A percentile compares a stretch with the other conserved stretches of the same genome.
These are phyloP conservation scores for Ogataea thermomethanolica DNA, from an alignment of 805 yeast species.

Conservation along the genomic window DNA sequence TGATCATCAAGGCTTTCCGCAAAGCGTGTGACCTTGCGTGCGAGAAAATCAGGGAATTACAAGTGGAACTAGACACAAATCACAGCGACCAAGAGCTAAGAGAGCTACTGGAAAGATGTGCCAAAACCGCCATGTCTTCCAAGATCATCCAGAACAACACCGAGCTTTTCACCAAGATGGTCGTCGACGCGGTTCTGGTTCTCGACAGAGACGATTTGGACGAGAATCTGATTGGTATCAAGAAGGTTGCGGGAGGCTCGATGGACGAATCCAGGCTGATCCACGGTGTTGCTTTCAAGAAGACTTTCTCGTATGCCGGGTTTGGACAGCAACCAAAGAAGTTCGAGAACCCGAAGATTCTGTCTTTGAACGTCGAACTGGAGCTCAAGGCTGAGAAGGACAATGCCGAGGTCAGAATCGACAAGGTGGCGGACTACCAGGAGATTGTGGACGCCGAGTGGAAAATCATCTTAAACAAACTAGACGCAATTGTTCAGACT, in stretches of 20 bases:
- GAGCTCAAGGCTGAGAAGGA: slow-evolving; percentile 98
- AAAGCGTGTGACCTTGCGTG: slow-evolving; percentile 78
- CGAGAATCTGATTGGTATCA: slow-evolving; percentile 88
- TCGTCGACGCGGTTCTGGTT: slow-evolving; percentile 88
- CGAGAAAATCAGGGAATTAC: slow-evolving; percentile 65
- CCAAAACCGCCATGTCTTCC: slow-evolving; percentile 96
- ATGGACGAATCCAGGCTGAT: slow-evolving; percentile 89
- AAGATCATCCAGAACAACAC: slow-evolving; percentile 87
- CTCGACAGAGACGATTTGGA: slow-evolving; percentile 83
- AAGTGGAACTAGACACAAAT: slow-evolving; percentile 57
- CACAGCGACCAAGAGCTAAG: slow-evolving; percentile 57
- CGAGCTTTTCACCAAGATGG: slow-evolving; percentile 90
- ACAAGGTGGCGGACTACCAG: slow-evolving; percentile 90
- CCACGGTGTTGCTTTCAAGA: slow-evolving; percentile 95
- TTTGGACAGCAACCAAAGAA: slow-evolving; percentile 97
- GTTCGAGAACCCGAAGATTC: slow-evolving; percentile 74
- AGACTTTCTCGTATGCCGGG: slow-evolving; percentile 96
- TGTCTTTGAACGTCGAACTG: slow-evolving; percentile 85
- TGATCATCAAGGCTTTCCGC: slow-evolving; percentile 83
- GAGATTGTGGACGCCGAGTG: slow-evolving; percentile 99
- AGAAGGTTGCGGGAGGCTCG: slow-evolving; percentile 93
- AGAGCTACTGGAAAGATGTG: slow-evolving; percentile 82
- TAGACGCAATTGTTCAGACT: slow-evolving; percentile 73
- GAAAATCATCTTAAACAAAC: slow-evolving; percentile 84
- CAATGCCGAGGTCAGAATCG: slow-evolving; percentile 96